Base-by-base conservation (phyloP, 2,329 filamentous ascomycete species). In the Drechslerella stenobrocha region DNA sequence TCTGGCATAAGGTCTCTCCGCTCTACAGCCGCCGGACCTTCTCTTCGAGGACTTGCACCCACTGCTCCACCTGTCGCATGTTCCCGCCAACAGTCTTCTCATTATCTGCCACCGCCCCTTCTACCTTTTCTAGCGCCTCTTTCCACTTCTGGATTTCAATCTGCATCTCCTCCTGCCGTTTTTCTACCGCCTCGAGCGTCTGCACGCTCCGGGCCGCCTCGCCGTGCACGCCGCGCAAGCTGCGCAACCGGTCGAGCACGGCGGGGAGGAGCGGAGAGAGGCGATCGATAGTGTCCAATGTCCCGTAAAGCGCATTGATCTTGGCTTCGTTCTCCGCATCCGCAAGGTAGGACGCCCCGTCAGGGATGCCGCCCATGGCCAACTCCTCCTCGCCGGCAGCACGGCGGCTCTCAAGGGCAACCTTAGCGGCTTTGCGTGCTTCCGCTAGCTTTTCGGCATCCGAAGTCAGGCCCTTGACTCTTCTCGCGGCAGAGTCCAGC, bases 281-380 rank as follows among this genome's bases (percentile, higher is more conserved):
- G 59, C 82, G 88, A 76, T 96, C 90, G 63, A 98, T 93, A 0
- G 89, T 93, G 1, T 90, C 87, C 13, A 98, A 79, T 2, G 90
- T 89, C 0, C 88, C 87, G 76, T 96, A 96, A 3, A 98, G 82
- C 1, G 91, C 89, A 71, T 95, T 93, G 75, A 98, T 88, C 76
- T 96, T 96, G 53, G 88, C 82, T 37, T 85, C 82, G 73, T 95
- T 88, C 72, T 95, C 90, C 6, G 81, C 55, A 23, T 67, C 63
- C 15, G 63, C 56, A 13, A 67, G 55, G 35, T 67, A 67, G 78
- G 70, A 86, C 80, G 59, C 82, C 78, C 24, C 75, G 56, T 67
- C 63, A 11, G 63, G 63, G 9, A 67, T 46, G 9, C 61, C 61
- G 22, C 55, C 50, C 9, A 67, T 45, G 11, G 55, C 55, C 11